These are phyloP conservation scores for Verticillium longisporum DNA, from an alignment of 2,329 filamentous ascomycete species.

Conservation along the genomic window DNA sequence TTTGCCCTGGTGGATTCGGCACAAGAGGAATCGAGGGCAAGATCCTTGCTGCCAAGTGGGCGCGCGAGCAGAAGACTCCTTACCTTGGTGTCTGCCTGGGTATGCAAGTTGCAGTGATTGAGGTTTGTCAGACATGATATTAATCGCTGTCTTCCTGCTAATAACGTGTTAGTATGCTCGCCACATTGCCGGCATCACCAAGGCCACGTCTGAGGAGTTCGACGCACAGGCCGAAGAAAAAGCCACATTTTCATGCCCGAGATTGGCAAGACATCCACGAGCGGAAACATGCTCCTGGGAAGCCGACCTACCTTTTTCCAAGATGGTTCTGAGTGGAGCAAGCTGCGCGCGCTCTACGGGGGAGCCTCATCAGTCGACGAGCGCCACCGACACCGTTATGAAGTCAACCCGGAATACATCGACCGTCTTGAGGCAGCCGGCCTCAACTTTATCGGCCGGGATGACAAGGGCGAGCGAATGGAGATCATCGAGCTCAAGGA, in stretches of 20 bases:
- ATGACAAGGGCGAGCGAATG: constrained; percentile 71
- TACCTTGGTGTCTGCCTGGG: constrained; percentile 89
- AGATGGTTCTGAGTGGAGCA: constrained; percentile 67
- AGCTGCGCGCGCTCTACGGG: constrained; percentile 69
- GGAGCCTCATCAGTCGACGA: constrained; percentile 51
- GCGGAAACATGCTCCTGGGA: constrained; percentile 83
- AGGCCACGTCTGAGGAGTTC: constrained; percentile 51
- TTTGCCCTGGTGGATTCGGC: constrained; percentile 70
- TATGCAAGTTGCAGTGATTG: constrained; percentile 89
- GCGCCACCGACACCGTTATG: constrained; percentile 83
- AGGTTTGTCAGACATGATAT: constrained; percentile 26
- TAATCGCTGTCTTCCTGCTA: not conserved
- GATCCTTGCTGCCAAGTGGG: constrained; percentile 82
- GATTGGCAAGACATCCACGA: constrained; percentile 41
- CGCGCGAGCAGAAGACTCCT: constrained; percentile 71
- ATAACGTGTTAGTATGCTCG: constrained; percentile 53
- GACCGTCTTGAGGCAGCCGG: constrained; percentile 61
- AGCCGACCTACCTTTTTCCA: constrained; percentile 71
- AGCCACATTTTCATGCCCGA: constrained; percentile 88
- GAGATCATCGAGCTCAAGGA: constrained; percentile 77
- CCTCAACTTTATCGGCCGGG: constrained; percentile 71
- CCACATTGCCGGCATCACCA: constrained; percentile 58
- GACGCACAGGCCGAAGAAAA: constrained; percentile 52
- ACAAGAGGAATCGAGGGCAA: constrained; percentile 80
- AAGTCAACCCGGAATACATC: constrained; percentile 78